Conservation (phyloP, 306 rosid genomes). For the Trichosanthes truncata region DNA sequence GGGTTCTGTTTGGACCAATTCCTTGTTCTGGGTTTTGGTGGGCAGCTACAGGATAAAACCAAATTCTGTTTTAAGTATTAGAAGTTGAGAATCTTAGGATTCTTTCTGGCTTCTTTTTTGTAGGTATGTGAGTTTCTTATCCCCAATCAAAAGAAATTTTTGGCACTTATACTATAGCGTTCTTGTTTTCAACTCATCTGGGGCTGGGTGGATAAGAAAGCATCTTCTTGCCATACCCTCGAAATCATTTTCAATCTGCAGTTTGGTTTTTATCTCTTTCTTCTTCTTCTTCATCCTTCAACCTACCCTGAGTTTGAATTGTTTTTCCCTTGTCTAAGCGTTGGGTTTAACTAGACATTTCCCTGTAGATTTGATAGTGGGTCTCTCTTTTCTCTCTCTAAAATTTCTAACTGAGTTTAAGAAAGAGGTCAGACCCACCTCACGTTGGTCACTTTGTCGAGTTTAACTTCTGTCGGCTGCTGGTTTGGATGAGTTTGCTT, state of each 20-base stretch:
- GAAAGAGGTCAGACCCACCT: slow-evolving; percentile 33
- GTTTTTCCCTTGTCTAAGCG: slow-evolving; percentile 14
- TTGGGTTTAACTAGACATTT: slow-evolving; percentile 29
- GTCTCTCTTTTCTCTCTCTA: slow-evolving; percentile 19
- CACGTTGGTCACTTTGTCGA: slow-evolving; percentile 28
- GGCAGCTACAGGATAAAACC: slow-evolving; percentile 52
- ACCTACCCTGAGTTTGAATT: slow-evolving; percentile 8
- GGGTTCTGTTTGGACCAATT: slow-evolving; percentile 34
- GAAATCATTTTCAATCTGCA: slow-evolving; percentile 15
- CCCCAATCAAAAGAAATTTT: neutral
- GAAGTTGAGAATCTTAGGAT: slow-evolving; percentile 61
- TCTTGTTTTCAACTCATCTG: slow-evolving; percentile 25
- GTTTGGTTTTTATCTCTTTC: slow-evolving; percentile 14
- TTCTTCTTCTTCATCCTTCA: slow-evolving; percentile 7
- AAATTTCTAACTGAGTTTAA: slow-evolving; percentile 22
- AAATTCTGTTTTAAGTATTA: slow-evolving; percentile 34
- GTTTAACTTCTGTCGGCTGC: slow-evolving; percentile 43
- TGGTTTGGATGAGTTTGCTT: slow-evolving; percentile 69
- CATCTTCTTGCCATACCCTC: slow-evolving; percentile 48
- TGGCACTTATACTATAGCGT: neutral
- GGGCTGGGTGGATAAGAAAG: slow-evolving; percentile 61
- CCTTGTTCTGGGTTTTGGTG: slow-evolving; percentile 45
- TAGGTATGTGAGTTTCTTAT: slow-evolving; percentile 29
- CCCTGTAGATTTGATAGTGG: slow-evolving; percentile 55
- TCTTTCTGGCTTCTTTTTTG: slow-evolving; percentile 34